Conservation (phyloP, 345 rosid species). For the Populus nigra region DNA sequence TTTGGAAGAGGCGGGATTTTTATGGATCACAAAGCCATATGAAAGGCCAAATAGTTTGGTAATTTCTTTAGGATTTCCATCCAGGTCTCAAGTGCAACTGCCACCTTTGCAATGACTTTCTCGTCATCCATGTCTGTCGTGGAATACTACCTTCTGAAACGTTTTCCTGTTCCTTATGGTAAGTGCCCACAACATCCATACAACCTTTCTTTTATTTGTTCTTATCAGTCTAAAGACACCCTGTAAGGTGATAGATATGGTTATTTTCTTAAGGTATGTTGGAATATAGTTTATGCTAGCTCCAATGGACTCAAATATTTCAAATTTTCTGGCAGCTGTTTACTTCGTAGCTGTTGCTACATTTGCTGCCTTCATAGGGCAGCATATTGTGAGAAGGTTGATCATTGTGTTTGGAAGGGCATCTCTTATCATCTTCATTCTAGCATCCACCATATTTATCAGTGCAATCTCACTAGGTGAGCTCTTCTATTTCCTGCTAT, state of each 20-base stretch:
- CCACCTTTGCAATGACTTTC: constrained; percentile 56
- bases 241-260: neutral
- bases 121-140: constrained; percentile 61
- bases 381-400: constrained; percentile 41
- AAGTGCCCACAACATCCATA: neutral
- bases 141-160: constrained; percentile 54
- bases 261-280: neutral
- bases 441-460: constrained; percentile 44
- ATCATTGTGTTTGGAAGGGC: constrained; percentile 47
- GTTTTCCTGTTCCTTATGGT: constrained; percentile 57
- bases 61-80: neutral
- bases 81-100: constrained; percentile 63
- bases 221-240: neutral
- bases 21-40: neutral
- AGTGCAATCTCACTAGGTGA: constrained; percentile 54
- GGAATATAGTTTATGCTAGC: neutral
- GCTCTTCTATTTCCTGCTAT: neutral
- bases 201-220: neutral
- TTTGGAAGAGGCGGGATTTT: neutral
- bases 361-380: constrained; percentile 45
- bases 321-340: constrained; percentile 33
- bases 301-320: neutral
- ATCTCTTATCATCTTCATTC: constrained; percentile 50
- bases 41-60: neutral
- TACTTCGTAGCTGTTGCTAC: constrained; percentile 44